These are phyloP conservation scores for Adansonia grandidieri DNA, from an alignment of 441 rosid species.

Conservation along the genomic window DNA sequence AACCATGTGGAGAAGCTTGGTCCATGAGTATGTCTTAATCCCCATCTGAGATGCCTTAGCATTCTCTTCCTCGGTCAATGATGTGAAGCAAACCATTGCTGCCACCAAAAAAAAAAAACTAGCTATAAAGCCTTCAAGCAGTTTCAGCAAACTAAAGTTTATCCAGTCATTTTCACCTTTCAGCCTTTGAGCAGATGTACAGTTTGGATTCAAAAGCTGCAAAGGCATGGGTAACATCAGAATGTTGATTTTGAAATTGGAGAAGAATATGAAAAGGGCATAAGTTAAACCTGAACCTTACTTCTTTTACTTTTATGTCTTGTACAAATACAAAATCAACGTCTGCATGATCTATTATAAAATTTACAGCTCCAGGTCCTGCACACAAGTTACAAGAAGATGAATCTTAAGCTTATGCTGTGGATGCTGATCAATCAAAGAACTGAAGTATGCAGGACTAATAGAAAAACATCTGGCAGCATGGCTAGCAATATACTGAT, in stretches of 20 bases:
- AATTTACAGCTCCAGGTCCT: conserved; percentile 88
- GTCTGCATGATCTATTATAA: conserved; percentile 83
- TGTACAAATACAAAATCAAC: conserved; percentile 79
- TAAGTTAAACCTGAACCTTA: conserved; percentile 35
- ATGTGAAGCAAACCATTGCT: conserved; percentile 81
- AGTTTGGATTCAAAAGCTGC: conserved; percentile 68
- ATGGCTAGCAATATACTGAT: neutral
- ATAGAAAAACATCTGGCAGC: neutral
- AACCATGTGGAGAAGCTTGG: conserved; percentile 75
- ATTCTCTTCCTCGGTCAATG: conserved; percentile 59
- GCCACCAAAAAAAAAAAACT: conserved; percentile 38
- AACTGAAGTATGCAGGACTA: neutral
- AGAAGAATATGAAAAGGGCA: conserved; percentile 6
- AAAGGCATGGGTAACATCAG: conserved; percentile 26
- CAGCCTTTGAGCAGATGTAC: conserved; percentile 56
- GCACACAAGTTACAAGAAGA: conserved; percentile 33
- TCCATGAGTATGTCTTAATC: conserved; percentile 69
- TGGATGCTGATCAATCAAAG: neutral
- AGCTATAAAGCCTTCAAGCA: conserved; percentile 25
- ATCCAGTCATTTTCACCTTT: conserved; percentile 46
- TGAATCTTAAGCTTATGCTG: conserved; percentile 17
- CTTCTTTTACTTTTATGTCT: conserved; percentile 76
- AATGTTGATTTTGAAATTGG: neutral
- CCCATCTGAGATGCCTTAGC: conserved; percentile 51
- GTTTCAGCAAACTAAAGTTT: conserved; percentile 18